phyloP scores from a whole-genome alignment of 805 yeast species.

The Myxozyma geophila region DNA sequence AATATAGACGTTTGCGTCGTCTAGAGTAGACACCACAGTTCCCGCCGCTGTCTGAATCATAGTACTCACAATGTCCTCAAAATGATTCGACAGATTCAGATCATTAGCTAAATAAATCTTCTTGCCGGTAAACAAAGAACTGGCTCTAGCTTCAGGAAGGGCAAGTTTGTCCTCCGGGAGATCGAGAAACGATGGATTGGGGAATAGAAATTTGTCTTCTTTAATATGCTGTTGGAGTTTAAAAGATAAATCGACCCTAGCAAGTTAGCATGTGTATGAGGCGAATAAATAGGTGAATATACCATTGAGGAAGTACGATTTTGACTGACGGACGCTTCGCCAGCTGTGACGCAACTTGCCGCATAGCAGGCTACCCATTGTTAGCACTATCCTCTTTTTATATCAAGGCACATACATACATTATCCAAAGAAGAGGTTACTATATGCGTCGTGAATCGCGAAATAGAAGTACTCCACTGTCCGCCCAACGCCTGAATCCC shows the following conservation, averaged over 20 bases:
- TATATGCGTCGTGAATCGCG: constrained; percentile 78
- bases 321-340: constrained; percentile 38
- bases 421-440: constrained; percentile 59
- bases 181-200: constrained; percentile 41
- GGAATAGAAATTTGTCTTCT: constrained; percentile 60
- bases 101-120: constrained; percentile 10
- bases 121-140: constrained; percentile 3
- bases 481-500: constrained; percentile 82
- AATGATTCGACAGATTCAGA: constrained; percentile 55
- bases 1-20: constrained; percentile 58
- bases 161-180: neutral
- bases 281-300: neutral
- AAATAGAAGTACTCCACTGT: constrained; percentile 62
- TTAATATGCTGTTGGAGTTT: constrained; percentile 55
- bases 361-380: neutral
- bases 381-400: neutral
- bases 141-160: constrained; percentile 1
- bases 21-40: constrained; percentile 54
- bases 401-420: constrained; percentile 49
- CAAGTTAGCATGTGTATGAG: neutral
- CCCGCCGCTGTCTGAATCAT: constrained; percentile 49
- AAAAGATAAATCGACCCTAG: constrained; percentile 73
- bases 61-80: constrained; percentile 61
- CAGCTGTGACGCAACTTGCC: constrained; percentile 1
- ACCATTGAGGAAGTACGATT: constrained; percentile 69